Conservation (phyloP, 352 stramenopile species). For the Pythium apleroticum region DNA sequence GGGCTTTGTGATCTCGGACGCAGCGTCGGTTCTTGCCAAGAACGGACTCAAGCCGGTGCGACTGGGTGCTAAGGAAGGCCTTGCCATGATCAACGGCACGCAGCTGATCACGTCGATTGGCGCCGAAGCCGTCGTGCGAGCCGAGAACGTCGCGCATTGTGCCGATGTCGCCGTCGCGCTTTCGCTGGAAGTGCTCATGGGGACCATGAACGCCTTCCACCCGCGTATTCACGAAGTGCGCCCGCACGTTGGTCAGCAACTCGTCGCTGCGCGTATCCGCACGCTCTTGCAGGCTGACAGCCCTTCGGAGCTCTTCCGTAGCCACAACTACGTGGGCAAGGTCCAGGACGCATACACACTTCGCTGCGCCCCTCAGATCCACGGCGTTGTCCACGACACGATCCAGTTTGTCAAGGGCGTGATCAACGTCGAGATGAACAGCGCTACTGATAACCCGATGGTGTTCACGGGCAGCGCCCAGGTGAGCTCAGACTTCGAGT, state of each 20-base stretch:
- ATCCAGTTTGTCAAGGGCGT: constrained; percentile 84
- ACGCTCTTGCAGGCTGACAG: constrained; percentile 76
- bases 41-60: constrained; percentile 71
- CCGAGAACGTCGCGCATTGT: constrained; percentile 69
- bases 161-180: constrained; percentile 83
- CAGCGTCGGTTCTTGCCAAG: constrained; percentile 67
- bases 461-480: constrained; percentile 75
- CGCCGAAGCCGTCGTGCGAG: constrained; percentile 74
- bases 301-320: constrained; percentile 83
- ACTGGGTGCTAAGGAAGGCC: constrained; percentile 85
- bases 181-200: constrained; percentile 86
- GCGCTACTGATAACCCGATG: constrained; percentile 90
- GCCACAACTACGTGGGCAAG: constrained; percentile 87
- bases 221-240: constrained; percentile 85
- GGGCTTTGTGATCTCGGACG: constrained; percentile 51
- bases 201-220: constrained; percentile 88
- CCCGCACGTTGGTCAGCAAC: constrained; percentile 75
- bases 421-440: constrained; percentile 91
- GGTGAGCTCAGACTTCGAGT: constrained; percentile 60
- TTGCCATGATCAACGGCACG: constrained; percentile 92
- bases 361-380: constrained; percentile 86
- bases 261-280: constrained; percentile 78
- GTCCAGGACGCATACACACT: constrained; percentile 91
- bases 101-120: constrained; percentile 89
- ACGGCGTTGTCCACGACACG: constrained; percentile 88